phyloP scores from a whole-genome alignment of 2,329 filamentous ascomycete species.

The Diaporthe batatas region DNA sequence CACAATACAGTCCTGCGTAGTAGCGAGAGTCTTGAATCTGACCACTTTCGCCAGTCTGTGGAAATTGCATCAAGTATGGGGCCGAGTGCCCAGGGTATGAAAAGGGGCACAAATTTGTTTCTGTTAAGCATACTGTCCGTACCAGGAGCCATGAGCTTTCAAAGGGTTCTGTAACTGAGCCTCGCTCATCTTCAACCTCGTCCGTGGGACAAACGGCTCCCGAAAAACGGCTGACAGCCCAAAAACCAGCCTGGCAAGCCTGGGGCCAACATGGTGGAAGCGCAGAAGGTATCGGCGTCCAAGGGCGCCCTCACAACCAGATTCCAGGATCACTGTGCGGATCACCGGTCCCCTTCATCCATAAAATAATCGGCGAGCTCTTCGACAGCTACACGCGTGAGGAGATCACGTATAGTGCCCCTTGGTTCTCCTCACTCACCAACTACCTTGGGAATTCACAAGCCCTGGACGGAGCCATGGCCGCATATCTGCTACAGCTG shows the following conservation, averaged over 20 bases:
- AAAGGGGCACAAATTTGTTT: constrained; percentile 55
- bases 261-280: neutral
- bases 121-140: constrained; percentile 55
- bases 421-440: constrained; percentile 47
- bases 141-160: constrained; percentile 42
- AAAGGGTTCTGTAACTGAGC: constrained; percentile 35
- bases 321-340: constrained; percentile 19
- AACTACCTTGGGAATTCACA: constrained; percentile 52
- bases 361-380: constrained; percentile 38
- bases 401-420: constrained; percentile 38
- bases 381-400: constrained; percentile 28
- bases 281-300: neutral
- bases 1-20: neutral
- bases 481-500: constrained; percentile 54
- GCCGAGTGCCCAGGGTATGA: constrained; percentile 57
- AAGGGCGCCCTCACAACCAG: too few species aligned
- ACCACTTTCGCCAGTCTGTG: constrained; percentile 45
- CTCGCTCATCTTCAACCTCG: constrained; percentile 22
- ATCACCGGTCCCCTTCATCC: constrained; percentile 19
- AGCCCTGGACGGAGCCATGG: constrained; percentile 55
- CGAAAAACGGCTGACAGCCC: neutral
- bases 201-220: neutral
- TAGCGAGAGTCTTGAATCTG: neutral
- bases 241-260: neutral
- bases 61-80: constrained; percentile 56